Conservation (phyloP, 805 yeast species). For the Cyberlindnera lachancei region DNA sequence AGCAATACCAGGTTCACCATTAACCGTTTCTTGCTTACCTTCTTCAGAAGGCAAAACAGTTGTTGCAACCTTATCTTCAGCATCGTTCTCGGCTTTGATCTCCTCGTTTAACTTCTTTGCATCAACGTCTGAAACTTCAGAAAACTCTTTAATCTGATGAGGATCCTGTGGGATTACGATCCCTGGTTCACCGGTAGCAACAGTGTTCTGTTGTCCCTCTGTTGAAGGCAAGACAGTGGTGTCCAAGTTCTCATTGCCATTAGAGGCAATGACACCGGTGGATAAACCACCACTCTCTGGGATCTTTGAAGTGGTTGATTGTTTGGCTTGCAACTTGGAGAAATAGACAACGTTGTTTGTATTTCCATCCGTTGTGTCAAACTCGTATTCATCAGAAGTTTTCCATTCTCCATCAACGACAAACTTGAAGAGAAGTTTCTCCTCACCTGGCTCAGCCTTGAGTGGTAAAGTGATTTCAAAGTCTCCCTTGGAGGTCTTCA, state of each 20-base stretch:
- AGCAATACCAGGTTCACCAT: constrained; percentile 64
- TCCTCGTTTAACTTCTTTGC: constrained; percentile 40
- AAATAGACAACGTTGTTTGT: constrained; percentile 30
- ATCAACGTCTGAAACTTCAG: constrained; percentile 39
- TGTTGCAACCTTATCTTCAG: constrained; percentile 17
- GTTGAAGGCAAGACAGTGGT: constrained; percentile 34
- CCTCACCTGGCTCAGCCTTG: constrained; percentile 26
- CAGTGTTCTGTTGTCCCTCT: constrained; percentile 30
- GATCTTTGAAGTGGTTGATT: constrained; percentile 20
- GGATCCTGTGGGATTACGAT: constrained; percentile 52
- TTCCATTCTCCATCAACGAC: constrained; percentile 69
- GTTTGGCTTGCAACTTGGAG: constrained; percentile 15
- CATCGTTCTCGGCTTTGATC: constrained; percentile 10
- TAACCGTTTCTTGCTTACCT: constrained; percentile 35
- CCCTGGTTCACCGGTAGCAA: constrained; percentile 61
- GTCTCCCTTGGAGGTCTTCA: constrained; percentile 52
- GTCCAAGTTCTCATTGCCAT: constrained; percentile 24
- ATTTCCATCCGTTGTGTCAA: constrained; percentile 34
- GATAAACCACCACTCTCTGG: constrained; percentile 43
- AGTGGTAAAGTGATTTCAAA: constrained; percentile 55
- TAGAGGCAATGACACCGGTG: constrained; percentile 13
- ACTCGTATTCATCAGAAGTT: constrained; percentile 31
- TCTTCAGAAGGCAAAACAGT: constrained; percentile 42
- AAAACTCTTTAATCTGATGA: constrained; percentile 50
- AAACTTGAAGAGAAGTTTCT: constrained; percentile 42